Base-by-base conservation (phyloP, 331 rosid species). In the Quercus tomentella region DNA sequence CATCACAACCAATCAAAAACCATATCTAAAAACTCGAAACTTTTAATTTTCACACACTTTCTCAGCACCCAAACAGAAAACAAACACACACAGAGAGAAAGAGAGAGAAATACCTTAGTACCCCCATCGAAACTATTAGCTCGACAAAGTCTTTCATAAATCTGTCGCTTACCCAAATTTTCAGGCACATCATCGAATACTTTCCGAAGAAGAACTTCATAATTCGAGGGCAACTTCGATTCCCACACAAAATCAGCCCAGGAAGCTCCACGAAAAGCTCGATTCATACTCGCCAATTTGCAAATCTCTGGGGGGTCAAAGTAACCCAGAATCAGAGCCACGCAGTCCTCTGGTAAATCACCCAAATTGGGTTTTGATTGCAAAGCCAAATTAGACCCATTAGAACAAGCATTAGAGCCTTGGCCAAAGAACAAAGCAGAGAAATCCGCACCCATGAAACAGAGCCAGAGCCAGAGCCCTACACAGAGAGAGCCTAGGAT, bases 221-320 rank as follows among this genome's bases (percentile, higher is more conserved):
- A 95, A 84, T 95, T 95, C 1, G 87, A 28, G 0, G 98, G 99
- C 23, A 95, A 81, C 77, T 95, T 95, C 6, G 97, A 90, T 41
- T 95, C 96, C 98, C 97, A 95, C 41, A 95, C 90, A 51, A 91
- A 92, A 88, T 92, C 97, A 0, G 99, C 96, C 85, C 84, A 82
- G 2, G 99, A 90, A 68, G 97, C 99, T 1, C 86, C 89, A 1
- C 92, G 97, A 56, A 95, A 95, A 22, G 97, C 87, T 72, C 94
- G 92, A 62, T 89, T 95, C 74, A 95, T 62, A 45, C 79, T 60
- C 6, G 94, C 94, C 57, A 95, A 82, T 54, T 82, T 82, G 75
- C 97, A 92, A 77, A 95, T 92, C 88, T 92, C 88, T 11, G 89
- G 84, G 10, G 99, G 97, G 17, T 85, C 91, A 94, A 95, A 78